Conservation (phyloP, 2,329 filamentous ascomycete genomes). For the Arthroderma sp. region DNA sequence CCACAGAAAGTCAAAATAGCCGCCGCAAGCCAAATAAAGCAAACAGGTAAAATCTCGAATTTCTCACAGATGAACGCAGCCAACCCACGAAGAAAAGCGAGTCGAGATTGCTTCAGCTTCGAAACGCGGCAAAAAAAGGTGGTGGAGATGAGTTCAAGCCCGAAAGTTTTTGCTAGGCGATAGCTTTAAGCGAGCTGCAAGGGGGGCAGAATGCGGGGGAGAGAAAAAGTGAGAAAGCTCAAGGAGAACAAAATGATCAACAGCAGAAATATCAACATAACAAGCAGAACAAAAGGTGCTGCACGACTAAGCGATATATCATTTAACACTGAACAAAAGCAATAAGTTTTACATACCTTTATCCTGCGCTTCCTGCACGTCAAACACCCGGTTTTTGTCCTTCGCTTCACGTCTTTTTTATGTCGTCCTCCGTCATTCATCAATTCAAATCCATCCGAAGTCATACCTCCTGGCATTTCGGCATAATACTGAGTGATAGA, state of each 20-base stretch:
- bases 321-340: background rate
- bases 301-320: background rate
- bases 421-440: constrained; percentile 44
- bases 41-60: too few species aligned
- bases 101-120: too few species aligned
- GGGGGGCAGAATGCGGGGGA: constrained; percentile 2
- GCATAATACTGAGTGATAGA: constrained; percentile 33
- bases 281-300: background rate
- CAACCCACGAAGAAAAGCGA: too few species aligned
- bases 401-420: constrained; percentile 59
- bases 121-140: too few species aligned
- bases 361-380: constrained; percentile 55
- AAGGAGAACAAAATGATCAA: constrained; percentile 1
- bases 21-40: too few species aligned
- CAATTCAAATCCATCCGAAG: constrained; percentile 40
- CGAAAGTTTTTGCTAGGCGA: constrained; percentile 1
- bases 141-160: constrained; percentile 2
- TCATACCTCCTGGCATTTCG: constrained; percentile 28
- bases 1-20: too few species aligned
- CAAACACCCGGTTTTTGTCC: constrained; percentile 61
- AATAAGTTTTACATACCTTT: constrained; percentile 45
- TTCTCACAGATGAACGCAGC: too few species aligned
- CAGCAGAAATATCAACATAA: background rate
- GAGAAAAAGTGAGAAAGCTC: background rate
- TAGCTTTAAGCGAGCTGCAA: constrained; percentile 10